Evolutionary conservation across 2,329 filamentous ascomycete genomes (phyloP).

Genomic region (Bisporella sp.): DNA sequence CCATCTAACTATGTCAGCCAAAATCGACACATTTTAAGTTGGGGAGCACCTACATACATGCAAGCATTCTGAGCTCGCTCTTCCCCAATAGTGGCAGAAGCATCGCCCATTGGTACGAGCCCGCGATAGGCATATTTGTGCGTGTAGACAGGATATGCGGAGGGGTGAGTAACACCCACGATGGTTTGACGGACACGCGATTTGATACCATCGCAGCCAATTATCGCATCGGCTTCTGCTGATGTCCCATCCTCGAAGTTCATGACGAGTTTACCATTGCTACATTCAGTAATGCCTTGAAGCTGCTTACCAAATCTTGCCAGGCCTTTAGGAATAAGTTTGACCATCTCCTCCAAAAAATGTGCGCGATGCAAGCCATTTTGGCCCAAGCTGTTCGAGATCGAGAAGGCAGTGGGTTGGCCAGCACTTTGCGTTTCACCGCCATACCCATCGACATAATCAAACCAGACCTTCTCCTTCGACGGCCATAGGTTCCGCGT

Average conservation of each 20-base stretch:
- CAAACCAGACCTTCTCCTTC: slow-evolving; percentile 23
- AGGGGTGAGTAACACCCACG: slow-evolving; percentile 33
- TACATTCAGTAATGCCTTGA: slow-evolving; percentile 21
- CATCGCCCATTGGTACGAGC: slow-evolving; percentile 51
- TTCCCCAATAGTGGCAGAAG: slow-evolving; percentile 39
- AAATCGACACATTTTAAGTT: too few relatives aligned
- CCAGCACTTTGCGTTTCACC: slow-evolving; percentile 12
- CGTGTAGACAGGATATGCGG: slow-evolving; percentile 35
- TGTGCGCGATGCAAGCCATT: slow-evolving; percentile 24
- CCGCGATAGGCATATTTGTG: slow-evolving; percentile 56
- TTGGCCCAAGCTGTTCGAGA: slow-evolving; percentile 14
- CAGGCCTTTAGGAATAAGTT: slow-evolving; percentile 31
- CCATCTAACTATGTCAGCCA: slow-evolving; percentile 20
- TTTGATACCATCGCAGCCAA: slow-evolving; percentile 61
- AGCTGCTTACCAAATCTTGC: slow-evolving; percentile 30
- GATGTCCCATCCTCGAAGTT: slow-evolving; percentile 38
- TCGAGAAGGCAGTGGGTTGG: slow-evolving; percentile 13
- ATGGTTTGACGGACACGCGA: slow-evolving; percentile 45
- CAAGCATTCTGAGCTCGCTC: slow-evolving; percentile 41
- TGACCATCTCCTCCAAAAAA: slow-evolving; percentile 25
- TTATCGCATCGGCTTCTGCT: slow-evolving; percentile 30
- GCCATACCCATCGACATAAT: slow-evolving; percentile 19
- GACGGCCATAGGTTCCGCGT: slow-evolving; percentile 19
- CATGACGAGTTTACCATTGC: slow-evolving; percentile 23
- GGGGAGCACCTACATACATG: slow-evolving; percentile 24